Base-by-base conservation (phyloP, 768 basidiomycete genomes). In the Saitozyma sp. region DNA sequence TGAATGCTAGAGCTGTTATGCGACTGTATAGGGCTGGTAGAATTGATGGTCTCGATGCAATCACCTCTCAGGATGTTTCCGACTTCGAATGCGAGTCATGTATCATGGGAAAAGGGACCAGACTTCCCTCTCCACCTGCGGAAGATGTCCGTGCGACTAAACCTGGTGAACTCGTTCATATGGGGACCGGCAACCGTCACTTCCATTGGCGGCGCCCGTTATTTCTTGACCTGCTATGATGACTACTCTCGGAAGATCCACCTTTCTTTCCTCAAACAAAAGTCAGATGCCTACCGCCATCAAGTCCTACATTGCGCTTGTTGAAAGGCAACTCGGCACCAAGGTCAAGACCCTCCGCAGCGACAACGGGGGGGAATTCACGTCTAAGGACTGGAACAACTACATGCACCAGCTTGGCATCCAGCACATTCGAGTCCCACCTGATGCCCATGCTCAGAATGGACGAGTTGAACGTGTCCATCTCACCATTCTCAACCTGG, bases 181-280 rank as follows among this genome's bases (percentile, higher is more conserved):
- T 60, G 59, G 59, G 59, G 59, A 40, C 50, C 50, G 17, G 59
- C 59, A 9, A 38, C 17, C 29, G 41, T 42, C 16, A 9, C 59
- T 37, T 60, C 52, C 2, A 38, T 54, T 37, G 51, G 54, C 0
- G 64, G 64, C 3, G 13, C 7, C 14, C 8, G 14, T 3, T 65
- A 61, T 42, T 57, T 61, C 58, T 39, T 66, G 14, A 59, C 62
- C 4, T 53, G 50, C 43, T 55, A 59, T 38, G 65, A 66, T 48
- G 61, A 66, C 48, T 49, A 58, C 63, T 60, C 66, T 20, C 19
- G 54, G 2, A 54, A 56, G 5, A 40, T 61, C 5, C 46, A 61
- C n/a, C 9, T 55, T 1, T 17, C n/a, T 40, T 59, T 56, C 41
- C 50, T 68, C 29, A 68, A 62, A 45, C 17, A 40, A 11, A 68